Evolutionary conservation across 2,329 filamentous ascomycete genomes (phyloP).

Genomic region (Diaporthe sp.): DNA sequence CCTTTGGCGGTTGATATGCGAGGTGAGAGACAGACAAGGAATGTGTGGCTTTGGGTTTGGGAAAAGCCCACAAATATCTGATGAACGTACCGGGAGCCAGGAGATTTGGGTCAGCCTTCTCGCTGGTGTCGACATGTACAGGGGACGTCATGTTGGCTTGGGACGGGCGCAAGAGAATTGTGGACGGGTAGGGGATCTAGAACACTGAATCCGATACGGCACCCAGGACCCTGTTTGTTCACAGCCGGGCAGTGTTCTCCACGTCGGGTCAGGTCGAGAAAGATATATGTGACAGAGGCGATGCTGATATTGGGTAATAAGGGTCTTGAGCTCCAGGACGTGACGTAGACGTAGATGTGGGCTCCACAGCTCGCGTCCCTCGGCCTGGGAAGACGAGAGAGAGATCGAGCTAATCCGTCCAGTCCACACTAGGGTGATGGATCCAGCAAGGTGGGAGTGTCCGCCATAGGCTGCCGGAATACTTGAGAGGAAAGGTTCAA

Average conservation of each 20-base stretch:
- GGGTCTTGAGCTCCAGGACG: constrained; percentile 25
- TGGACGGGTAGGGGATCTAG: constrained; percentile 18
- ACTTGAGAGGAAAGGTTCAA: background rate
- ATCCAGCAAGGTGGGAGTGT: background rate
- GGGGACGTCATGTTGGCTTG: constrained; percentile 40
- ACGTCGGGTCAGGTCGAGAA: constrained; percentile 22
- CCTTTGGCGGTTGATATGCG: constrained; percentile 12
- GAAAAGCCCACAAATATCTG: background rate
- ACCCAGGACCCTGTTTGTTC: constrained; percentile 19
- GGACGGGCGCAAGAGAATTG: constrained; percentile 2
- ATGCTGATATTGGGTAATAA: constrained; percentile 29
- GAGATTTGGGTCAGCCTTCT: constrained; percentile 35
- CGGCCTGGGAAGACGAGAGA: background rate
- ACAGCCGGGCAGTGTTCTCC: constrained; percentile 25
- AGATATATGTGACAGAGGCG: constrained; percentile 34
- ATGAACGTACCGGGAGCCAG: constrained; percentile 35
- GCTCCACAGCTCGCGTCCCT: constrained; percentile 13
- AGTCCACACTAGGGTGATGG: constrained; percentile 2
- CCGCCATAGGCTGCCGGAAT: constrained; percentile 2
- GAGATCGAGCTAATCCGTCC: background rate
- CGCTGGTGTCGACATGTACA: constrained; percentile 37
- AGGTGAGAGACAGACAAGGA: constrained; percentile 26
- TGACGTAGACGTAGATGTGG: constrained; percentile 22
- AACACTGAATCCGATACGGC: constrained; percentile 19
- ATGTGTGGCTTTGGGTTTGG: background rate